Conservation (phyloP, 1,284 basidiomycete genomes). For the Vanrija pseudolonga region DNA sequence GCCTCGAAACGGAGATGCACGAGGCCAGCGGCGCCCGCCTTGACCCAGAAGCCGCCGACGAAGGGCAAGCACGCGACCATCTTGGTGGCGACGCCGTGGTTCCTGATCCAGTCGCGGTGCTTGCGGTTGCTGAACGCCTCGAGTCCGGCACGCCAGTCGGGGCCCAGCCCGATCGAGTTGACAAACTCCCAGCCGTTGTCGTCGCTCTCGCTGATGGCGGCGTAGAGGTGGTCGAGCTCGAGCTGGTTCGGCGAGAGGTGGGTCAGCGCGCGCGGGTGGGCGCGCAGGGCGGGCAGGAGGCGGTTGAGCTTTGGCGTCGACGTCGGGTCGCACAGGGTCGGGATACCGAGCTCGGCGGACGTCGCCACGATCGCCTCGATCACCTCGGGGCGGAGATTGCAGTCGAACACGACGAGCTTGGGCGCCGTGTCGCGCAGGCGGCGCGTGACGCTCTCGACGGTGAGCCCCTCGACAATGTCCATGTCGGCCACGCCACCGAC, state of each 20-base stretch:
- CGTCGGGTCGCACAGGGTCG: slow-evolving; percentile 67
- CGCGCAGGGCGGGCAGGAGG: slow-evolving; percentile 63
- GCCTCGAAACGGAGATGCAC: slow-evolving; percentile 47
- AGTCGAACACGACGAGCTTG: slow-evolving; percentile 71
- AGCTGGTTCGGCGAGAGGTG: slow-evolving; percentile 74
- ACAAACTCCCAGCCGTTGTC: slow-evolving; percentile 46
- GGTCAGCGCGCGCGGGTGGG: slow-evolving; percentile 52
- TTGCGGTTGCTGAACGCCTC: slow-evolving; percentile 56
- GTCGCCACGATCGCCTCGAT: slow-evolving; percentile 56
- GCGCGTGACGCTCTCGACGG: slow-evolving; percentile 53
- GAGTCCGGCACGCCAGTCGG: slow-evolving; percentile 63
- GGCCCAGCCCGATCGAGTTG: slow-evolving; percentile 60
- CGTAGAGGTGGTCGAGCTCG: slow-evolving; percentile 68
- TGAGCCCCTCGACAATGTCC: slow-evolving; percentile 62
- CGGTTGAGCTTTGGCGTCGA: slow-evolving; percentile 71
- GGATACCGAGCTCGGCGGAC: slow-evolving; percentile 15
- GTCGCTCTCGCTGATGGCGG: slow-evolving; percentile 18
- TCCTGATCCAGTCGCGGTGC: slow-evolving; percentile 2
- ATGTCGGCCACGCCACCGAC: slow-evolving; percentile 88
- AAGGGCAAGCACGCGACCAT: slow-evolving; percentile 73
- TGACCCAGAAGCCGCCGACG: slow-evolving; percentile 74
- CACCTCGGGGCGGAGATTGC: slow-evolving; percentile 63
- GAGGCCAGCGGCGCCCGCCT: slow-evolving; percentile 63
- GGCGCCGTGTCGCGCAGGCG: slow-evolving; percentile 56
- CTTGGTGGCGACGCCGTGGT: slow-evolving; percentile 67